Evolutionary conservation across 1,284 basidiomycete species (phyloP).

Genomic region (Cutaneotrichosporon cutaneum): DNA sequence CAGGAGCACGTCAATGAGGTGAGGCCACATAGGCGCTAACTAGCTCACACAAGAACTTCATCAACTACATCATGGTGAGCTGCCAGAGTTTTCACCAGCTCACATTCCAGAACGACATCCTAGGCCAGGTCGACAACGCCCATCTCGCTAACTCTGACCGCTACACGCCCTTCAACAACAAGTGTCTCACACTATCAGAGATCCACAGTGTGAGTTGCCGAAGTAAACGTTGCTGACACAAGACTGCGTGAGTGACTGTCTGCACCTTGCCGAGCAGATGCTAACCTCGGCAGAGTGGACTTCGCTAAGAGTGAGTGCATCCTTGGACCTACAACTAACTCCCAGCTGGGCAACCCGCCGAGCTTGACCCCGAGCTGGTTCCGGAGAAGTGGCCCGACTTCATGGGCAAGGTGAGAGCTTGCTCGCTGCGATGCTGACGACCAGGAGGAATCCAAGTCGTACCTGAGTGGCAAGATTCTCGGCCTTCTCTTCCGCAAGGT

Average conservation of each 20-base stretch:
- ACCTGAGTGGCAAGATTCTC: conserved; percentile 41
- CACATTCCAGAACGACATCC: conserved; percentile 43
- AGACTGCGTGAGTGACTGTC: conserved; percentile 37
- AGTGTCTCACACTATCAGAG: conserved; percentile 36
- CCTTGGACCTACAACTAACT: neutral
- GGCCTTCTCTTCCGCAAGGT: conserved; percentile 48
- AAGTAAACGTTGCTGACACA: conserved; percentile 17
- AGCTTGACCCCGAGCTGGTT: conserved; percentile 30
- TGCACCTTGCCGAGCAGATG: conserved; percentile 6
- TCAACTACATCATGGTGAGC: conserved; percentile 45
- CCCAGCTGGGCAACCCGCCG: conserved; percentile 45
- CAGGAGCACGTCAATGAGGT: conserved; percentile 50
- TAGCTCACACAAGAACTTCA: conserved; percentile 41
- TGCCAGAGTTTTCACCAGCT: neutral
- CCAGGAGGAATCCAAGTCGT: conserved; percentile 32
- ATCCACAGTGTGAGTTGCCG: conserved; percentile 42
- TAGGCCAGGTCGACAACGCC: conserved; percentile 50
- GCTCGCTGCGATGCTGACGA: neutral
- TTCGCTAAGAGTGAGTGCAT: conserved; percentile 50
- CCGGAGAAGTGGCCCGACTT: conserved; percentile 50
- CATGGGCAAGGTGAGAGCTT: conserved; percentile 46
- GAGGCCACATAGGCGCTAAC: too few species aligned
- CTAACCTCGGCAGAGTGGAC: conserved; percentile 35
- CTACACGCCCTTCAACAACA: conserved; percentile 15
- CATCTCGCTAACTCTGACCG: conserved; percentile 48